These are phyloP conservation scores for Allium fistulosum DNA, from an alignment of 106 monocot species.

Conservation along the genomic window DNA sequence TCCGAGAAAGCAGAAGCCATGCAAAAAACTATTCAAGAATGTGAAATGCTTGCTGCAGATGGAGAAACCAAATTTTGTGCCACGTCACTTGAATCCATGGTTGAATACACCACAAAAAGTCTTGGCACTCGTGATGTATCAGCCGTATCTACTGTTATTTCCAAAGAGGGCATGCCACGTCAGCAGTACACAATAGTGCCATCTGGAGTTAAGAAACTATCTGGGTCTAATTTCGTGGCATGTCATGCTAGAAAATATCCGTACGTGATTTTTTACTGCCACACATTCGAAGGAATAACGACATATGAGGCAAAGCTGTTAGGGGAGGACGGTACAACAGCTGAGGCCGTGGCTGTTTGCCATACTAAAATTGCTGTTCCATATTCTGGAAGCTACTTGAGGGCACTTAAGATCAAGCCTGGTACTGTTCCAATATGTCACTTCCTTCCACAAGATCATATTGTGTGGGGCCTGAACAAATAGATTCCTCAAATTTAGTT, in stretches of 20 bases:
- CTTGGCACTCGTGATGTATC: constrained; percentile 25
- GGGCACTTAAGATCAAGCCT: constrained; percentile 17
- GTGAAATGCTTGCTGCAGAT: constrained; percentile 20
- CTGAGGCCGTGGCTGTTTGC: constrained; percentile 51
- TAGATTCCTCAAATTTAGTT: background rate
- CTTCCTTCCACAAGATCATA: constrained; percentile 36
- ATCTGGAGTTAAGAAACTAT: constrained; percentile 3
- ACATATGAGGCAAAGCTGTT: constrained; percentile 25
- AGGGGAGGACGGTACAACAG: constrained; percentile 29
- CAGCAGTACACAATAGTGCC: constrained; percentile 25
- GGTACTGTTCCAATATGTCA: constrained; percentile 24
- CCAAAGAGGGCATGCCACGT: constrained; percentile 1
- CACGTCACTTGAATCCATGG: constrained; percentile 81
- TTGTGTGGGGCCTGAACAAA: constrained; percentile 22
- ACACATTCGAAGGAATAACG: constrained; percentile 8
- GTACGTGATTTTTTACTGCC: constrained; percentile 64
- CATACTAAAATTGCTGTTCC: constrained; percentile 9
- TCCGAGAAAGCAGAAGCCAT: constrained; percentile 16
- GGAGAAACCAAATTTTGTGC: constrained; percentile 42
- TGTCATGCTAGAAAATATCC: constrained; percentile 47
- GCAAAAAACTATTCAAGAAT: constrained; percentile 20
- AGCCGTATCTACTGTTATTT: constrained; percentile 31
- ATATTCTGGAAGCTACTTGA: background rate
- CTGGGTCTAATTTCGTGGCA: constrained; percentile 21
- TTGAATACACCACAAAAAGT: constrained; percentile 31